Conservation (phyloP, 1,139 yeast species). For the Pichia sp. region DNA sequence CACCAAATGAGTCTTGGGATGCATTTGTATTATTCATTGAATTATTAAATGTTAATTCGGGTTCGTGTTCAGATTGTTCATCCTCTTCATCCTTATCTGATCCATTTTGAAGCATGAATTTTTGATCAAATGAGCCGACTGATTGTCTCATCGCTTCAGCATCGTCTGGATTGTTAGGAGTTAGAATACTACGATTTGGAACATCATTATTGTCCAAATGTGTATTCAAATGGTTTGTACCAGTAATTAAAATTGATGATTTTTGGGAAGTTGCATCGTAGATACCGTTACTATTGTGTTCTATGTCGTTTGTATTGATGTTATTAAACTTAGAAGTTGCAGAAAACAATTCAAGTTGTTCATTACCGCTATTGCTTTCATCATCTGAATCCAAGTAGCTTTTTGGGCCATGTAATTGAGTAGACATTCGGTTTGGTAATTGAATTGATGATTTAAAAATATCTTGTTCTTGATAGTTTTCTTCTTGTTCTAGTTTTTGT, state of each 20-base stretch:
- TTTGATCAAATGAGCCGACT: slow-evolving; percentile 16
- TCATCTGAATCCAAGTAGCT: slow-evolving; percentile 5
- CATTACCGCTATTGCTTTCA: neutral
- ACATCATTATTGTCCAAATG: neutral
- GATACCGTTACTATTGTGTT: too few species aligned
- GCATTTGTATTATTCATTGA: neutral
- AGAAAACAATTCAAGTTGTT: neutral
- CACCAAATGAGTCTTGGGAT: slow-evolving; percentile 14
- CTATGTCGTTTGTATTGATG: neutral
- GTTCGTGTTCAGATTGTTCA: neutral
- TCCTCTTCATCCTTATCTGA: neutral
- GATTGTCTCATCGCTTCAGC: neutral
- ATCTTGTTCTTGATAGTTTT: neutral
- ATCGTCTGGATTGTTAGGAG: neutral
- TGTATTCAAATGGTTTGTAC: neutral
- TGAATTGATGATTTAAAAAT: slow-evolving; percentile 4
- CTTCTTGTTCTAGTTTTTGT: neutral
- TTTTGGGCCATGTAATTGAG: slow-evolving; percentile 10
- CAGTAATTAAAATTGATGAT: slow-evolving; percentile 1
- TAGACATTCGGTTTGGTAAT: slow-evolving; percentile 4
- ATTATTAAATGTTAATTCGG: neutral
- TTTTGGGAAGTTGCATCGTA: neutral
- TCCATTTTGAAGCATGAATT: slow-evolving; percentile 8
- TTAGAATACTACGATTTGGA: neutral
- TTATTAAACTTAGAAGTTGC: neutral